Evolutionary conservation across 352 stramenopile species (phyloP), one percentile per base, ranked within the genome.

Genomic region (Pelagophyceae sp.): DNA sequence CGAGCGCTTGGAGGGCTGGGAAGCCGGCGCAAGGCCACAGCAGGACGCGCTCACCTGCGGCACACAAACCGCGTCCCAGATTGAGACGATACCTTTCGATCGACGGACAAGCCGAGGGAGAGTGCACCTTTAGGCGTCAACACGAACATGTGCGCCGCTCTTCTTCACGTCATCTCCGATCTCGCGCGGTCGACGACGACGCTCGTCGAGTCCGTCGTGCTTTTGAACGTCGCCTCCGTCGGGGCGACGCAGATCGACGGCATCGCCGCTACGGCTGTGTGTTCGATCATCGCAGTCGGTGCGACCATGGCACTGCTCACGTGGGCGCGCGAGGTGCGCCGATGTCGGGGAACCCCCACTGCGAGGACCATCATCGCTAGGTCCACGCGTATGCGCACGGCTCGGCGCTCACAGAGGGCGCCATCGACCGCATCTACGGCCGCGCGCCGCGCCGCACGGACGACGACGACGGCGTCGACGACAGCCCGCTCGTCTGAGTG

Each of bases 91-190:
- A 23, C 23, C 45, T 11, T 23, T 29, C 33, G 67, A 15, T 20
- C 32, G 72, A 15, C 35, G 33, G 23, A n/a, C 2, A 38, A 50
- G 72, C 37, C 17, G 3, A 23, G 23, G 33, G 38, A 76, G 15
- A 31, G 50, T 15, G 23, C 31, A 15, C 15, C 45, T 29, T 29
- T 38, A 6, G 58, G 32, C 51, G 38, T 45, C 74, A 77, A 77
- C 50, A 69, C 72, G 58, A 77, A 77, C 54, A 77, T 77, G 74
- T 45, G 69, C 45, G 40, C 45, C 54, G 75, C 75, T 2, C 38
- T 78, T 37, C 35, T 78, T 29, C 75, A 78, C 58, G 33, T 78
- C 29, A 3, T 67, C 58, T 75, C 54, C 0, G 75, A 78, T 1
- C 32, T 76, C 3, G 37, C 74, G 27, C 54, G 75, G 29, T 78